phyloP scores from a whole-genome alignment of 2,329 filamentous ascomycete species.

The Fusarium sp. region DNA sequence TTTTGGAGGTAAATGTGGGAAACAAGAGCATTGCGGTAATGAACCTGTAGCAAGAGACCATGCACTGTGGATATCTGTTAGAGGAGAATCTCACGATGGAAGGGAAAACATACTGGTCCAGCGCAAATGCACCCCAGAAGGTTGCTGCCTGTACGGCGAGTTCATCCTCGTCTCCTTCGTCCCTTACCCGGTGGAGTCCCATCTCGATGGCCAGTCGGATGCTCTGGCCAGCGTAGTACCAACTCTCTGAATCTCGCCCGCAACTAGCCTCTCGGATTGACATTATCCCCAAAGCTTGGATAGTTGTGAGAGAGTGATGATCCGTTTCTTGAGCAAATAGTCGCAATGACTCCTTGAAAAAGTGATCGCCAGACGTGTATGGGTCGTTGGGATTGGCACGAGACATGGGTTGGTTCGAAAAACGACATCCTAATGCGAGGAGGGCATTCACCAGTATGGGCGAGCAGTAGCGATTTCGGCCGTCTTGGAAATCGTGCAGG shows the following conservation, averaged over 20 bases:
- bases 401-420: conserved; percentile 73
- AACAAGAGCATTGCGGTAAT: conserved; percentile 68
- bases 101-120: conserved; percentile 67
- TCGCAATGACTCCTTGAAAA: conserved; percentile 75
- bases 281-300: conserved; percentile 82
- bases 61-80: conserved; percentile 57
- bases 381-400: conserved; percentile 71
- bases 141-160: conserved; percentile 69
- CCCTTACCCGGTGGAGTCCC: conserved; percentile 69
- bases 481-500: conserved; percentile 71
- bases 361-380: conserved; percentile 76
- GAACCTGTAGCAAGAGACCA: conserved; percentile 74
- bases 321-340: conserved; percentile 68
- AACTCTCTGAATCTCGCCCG: conserved; percentile 77
- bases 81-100: background rate
- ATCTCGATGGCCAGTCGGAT: conserved; percentile 78
- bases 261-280: conserved; percentile 79
- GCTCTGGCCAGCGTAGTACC: conserved; percentile 78
- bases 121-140: conserved; percentile 71
- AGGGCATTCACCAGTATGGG: conserved; percentile 74
- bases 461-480: conserved; percentile 73
- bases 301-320: conserved; percentile 73
- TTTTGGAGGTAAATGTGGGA: conserved; percentile 67
- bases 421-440: conserved; percentile 73
- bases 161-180: conserved; percentile 64